These are phyloP conservation scores for Grigorovia jiainica DNA, from an alignment of 805 yeast species.

Conservation along the genomic window DNA sequence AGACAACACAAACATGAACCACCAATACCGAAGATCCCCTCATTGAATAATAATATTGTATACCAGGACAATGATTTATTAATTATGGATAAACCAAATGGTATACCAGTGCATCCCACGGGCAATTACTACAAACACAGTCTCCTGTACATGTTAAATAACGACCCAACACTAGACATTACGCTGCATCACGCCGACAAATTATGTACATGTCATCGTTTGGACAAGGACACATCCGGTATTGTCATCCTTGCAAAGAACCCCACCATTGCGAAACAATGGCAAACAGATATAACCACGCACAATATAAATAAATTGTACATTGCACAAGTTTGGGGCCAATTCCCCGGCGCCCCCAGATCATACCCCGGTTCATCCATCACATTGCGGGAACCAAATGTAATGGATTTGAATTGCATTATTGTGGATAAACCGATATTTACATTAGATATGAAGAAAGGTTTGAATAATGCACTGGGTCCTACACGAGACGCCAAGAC, in stretches of 20 bases:
- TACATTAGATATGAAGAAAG: constrained; percentile 62
- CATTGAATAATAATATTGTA: constrained; percentile 31
- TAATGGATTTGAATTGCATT: constrained; percentile 5
- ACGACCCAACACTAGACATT: constrained; percentile 46
- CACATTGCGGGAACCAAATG: too few relatives aligned
- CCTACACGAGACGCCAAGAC: constrained; percentile 60
- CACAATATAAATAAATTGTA: constrained; percentile 67
- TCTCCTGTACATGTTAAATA: constrained; percentile 46
- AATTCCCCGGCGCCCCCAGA: constrained; percentile 44
- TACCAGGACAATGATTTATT: constrained; percentile 65
- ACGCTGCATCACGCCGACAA: constrained; percentile 36
- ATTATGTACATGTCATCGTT: constrained; percentile 55
- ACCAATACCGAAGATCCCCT: constrained; percentile 43
- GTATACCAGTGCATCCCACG: constrained; percentile 92
- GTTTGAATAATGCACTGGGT: constrained; percentile 40
- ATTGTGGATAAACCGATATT: constrained; percentile 37
- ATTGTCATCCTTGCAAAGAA: constrained; percentile 48
- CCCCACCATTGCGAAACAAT: constrained; percentile 46
- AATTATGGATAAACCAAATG: constrained; percentile 86
- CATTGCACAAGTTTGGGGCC: constrained; percentile 77
- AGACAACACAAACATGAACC: constrained; percentile 80
- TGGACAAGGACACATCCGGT: constrained; percentile 89
- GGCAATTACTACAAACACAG: constrained; percentile 71
- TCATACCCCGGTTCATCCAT: not conserved
- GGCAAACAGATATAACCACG: constrained; percentile 47